Evolutionary conservation across 2,329 filamentous ascomycete species (phyloP).

Genomic region (Cladosporium sp.): DNA sequence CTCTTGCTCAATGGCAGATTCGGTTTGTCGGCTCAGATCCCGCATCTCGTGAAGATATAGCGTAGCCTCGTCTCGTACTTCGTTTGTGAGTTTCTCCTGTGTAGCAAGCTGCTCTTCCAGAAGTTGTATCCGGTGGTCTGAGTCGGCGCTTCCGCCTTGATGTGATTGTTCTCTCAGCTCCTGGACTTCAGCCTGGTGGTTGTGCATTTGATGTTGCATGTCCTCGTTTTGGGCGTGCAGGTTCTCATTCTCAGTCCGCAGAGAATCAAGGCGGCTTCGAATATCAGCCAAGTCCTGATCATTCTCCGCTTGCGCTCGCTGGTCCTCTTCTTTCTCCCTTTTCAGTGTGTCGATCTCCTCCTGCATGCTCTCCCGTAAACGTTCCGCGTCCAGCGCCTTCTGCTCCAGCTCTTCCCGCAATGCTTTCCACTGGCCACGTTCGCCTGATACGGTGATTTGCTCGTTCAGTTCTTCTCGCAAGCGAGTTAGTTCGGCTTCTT

Average conservation of each 20-base stretch:
- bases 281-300: conserved; percentile 21
- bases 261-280: conserved; percentile 16
- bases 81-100: conserved; percentile 78
- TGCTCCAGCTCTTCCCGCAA: conserved; percentile 63
- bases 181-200: conserved; percentile 37
- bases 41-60: conserved; percentile 87
- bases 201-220: conserved; percentile 14
- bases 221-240: conserved; percentile 11
- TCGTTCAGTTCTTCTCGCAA: conserved; percentile 2
- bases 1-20: conserved; percentile 74
- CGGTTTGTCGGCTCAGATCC: conserved; percentile 72
- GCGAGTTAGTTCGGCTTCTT: conserved; percentile 65
- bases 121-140: conserved; percentile 55
- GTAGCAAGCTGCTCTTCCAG: conserved; percentile 63
- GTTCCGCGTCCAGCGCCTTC: conserved; percentile 43
- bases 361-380: conserved; percentile 72
- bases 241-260: conserved; percentile 12
- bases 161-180: conserved; percentile 16
- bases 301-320: conserved; percentile 22
- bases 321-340: conserved; percentile 30
- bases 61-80: conserved; percentile 78
- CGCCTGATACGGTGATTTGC: conserved; percentile 15
- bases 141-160: conserved; percentile 35
- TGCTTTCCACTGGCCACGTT: conserved; percentile 24
- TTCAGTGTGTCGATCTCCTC: conserved; percentile 71